Evolutionary conservation across 2,329 filamentous ascomycete genomes (phyloP).

Genomic region (Diaporthe vexans): DNA sequence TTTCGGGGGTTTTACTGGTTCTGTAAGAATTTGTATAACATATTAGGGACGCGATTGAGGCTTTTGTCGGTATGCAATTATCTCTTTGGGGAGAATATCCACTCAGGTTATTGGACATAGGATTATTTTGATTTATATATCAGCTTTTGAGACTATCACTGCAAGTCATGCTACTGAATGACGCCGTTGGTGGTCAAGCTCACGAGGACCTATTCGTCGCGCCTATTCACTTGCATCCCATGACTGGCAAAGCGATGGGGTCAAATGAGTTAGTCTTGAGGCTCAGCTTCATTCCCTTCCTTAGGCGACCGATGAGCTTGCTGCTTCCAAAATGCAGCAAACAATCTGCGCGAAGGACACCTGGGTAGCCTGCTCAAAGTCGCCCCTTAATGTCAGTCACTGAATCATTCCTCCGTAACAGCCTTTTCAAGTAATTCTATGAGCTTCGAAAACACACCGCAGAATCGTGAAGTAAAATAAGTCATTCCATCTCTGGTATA

Average conservation of each 20-base stretch:
- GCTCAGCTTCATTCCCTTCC: background rate
- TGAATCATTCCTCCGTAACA: background rate
- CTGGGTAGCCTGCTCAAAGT: background rate
- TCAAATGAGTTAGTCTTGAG: background rate
- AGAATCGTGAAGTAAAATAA: background rate
- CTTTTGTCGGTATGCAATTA: background rate
- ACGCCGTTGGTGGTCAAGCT: background rate
- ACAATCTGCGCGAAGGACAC: background rate
- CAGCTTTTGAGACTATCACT: background rate
- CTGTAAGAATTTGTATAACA: background rate
- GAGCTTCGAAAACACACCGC: background rate
- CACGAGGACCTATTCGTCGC: background rate
- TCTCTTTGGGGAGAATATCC: background rate
- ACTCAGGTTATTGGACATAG: too few relatives aligned
- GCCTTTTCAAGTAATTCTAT: background rate
- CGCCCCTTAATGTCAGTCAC: background rate
- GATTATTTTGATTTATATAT: background rate
- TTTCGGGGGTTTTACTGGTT: background rate
- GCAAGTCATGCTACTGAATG: background rate
- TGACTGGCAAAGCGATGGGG: background rate
- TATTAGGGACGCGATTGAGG: background rate
- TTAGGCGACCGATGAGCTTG: background rate
- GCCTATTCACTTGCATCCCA: background rate
- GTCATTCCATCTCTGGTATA: background rate
- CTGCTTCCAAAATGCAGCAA: background rate